A percentile compares a stretch with the other conserved stretches of the same genome.
Conservation (phyloP, 768 basidiomycete genomes). For the Tulasnella calospora region DNA sequence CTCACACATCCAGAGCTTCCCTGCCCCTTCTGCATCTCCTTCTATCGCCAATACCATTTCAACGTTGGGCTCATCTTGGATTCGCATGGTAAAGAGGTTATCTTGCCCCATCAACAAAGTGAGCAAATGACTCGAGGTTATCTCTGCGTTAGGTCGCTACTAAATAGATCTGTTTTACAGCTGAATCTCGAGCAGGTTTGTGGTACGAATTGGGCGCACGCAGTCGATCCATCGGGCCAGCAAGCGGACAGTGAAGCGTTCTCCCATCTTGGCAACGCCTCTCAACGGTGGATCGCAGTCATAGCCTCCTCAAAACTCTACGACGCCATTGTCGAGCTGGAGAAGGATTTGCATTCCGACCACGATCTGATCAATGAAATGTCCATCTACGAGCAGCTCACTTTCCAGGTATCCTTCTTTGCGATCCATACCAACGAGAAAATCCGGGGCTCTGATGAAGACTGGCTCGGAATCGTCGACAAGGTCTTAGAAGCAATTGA, state of each 20-base stretch:
- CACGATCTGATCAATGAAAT: background rate
- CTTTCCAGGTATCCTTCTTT: background rate
- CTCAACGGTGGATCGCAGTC: background rate
- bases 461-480: background rate
- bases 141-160: background rate
- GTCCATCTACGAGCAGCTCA: background rate
- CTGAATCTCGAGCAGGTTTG: background rate
- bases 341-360: background rate
- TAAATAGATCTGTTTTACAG: background rate
- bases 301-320: background rate
- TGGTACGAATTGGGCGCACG: background rate
- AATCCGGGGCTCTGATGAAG: background rate
- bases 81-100: background rate
- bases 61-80: background rate
- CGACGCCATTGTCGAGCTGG: background rate
- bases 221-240: background rate
- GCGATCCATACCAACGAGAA: background rate
- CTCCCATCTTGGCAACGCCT: background rate
- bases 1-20: background rate
- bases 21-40: background rate
- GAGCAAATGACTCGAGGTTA: background rate
- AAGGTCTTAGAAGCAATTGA: background rate
- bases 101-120: background rate
- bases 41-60: background rate
- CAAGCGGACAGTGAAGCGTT: background rate